phyloP scores from a whole-genome alignment of 2,329 filamentous ascomycete species.

The Leptographium procerum region DNA sequence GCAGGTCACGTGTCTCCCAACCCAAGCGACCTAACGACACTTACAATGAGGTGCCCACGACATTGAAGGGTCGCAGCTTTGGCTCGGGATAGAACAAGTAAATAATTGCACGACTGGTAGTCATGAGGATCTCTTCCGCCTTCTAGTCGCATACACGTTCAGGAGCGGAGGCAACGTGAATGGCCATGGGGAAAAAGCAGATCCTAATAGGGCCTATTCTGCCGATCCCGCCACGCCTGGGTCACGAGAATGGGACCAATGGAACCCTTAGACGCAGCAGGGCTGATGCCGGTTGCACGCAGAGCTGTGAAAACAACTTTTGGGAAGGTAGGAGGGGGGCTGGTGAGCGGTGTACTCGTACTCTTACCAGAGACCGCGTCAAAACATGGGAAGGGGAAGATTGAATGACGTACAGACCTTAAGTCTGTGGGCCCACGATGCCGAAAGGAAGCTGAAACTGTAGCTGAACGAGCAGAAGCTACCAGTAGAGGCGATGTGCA shows the following conservation, averaged over 20 bases:
- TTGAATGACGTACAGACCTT: slow-evolving; percentile 31
- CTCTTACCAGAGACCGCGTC: too few species aligned
- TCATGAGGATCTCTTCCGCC: too few species aligned
- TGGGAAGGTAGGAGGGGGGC: too few species aligned
- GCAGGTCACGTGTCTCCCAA: too few species aligned
- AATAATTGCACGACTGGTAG: slow-evolving; percentile 21
- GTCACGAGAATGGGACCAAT: slow-evolving; percentile 43
- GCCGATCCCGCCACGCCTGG: slow-evolving; percentile 43
- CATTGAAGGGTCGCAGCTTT: slow-evolving; percentile 28
- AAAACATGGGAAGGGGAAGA: not conserved
- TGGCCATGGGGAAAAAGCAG: slow-evolving; percentile 46
- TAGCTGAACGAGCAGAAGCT: slow-evolving; percentile 48
- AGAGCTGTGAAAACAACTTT: slow-evolving; percentile 46
- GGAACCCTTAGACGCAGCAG: slow-evolving; percentile 42
- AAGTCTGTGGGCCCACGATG: slow-evolving; percentile 48
- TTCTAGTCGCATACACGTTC: slow-evolving; percentile 15
- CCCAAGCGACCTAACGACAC: too few species aligned
- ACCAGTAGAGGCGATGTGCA: slow-evolving; percentile 45
- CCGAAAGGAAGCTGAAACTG: slow-evolving; percentile 44
- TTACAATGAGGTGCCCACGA: slow-evolving; percentile 33
- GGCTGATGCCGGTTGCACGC: slow-evolving; percentile 44
- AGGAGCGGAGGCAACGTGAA: slow-evolving; percentile 36
- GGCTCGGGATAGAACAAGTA: slow-evolving; percentile 33
- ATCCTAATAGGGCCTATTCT: slow-evolving; percentile 37
- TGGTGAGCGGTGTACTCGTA: not conserved